Conservation (phyloP, 352 stramenopile species). For the Pythium plurisporium region DNA sequence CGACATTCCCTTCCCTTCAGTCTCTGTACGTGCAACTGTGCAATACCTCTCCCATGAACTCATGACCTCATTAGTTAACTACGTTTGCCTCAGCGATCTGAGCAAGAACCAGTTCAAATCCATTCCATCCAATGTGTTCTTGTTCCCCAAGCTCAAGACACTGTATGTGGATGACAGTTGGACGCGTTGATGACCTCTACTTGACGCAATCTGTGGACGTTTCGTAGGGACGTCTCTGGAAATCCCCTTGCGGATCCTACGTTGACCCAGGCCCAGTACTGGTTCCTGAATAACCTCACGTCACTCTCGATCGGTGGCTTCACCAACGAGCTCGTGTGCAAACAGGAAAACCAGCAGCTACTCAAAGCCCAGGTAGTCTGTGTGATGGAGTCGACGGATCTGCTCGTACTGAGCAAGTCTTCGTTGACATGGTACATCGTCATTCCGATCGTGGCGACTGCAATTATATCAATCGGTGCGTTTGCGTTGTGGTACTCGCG, state of each 20-base stretch:
- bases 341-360: background rate
- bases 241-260: background rate
- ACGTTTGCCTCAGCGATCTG: too few species aligned
- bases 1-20: background rate
- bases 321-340: background rate
- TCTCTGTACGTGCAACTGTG: constrained; percentile 1
- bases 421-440: constrained; percentile 13
- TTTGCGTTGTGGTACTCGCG: constrained; percentile 14
- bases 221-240: background rate
- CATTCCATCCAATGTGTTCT: constrained; percentile 5
- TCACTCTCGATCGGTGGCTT: constrained; percentile 1
- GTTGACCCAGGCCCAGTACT: background rate
- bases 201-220: too few species aligned
- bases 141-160: constrained; percentile 7
- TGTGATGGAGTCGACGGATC: background rate
- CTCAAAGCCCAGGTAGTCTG: constrained; percentile 4
- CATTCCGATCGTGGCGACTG: background rate
- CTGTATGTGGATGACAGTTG: constrained; percentile 14
- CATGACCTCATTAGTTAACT: too few species aligned
- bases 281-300: constrained; percentile 2
- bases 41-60: too few species aligned
- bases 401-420: background rate
- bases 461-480: background rate
- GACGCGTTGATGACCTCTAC: too few species aligned
- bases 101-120: constrained; percentile 1